Evolutionary conservation across 2,329 filamentous ascomycete species (phyloP).

Genomic region (Plectosphaerella cucumerina): DNA sequence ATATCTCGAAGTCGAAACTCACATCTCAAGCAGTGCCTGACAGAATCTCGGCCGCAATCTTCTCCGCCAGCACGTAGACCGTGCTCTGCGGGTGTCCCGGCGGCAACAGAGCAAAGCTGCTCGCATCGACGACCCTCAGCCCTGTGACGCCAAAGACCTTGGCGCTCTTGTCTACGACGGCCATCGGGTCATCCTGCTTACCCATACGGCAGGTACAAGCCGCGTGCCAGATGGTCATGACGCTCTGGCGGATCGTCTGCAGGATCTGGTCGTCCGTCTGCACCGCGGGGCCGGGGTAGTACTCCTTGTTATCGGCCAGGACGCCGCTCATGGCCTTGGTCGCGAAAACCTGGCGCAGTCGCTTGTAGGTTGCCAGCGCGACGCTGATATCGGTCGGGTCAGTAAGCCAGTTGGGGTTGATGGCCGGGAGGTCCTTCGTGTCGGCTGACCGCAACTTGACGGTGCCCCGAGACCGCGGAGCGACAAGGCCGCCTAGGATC

Average conservation of each 20-base stretch:
- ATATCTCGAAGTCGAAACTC: too few species aligned
- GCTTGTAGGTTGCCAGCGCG: constrained; percentile 28
- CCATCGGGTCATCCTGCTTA: constrained; percentile 18
- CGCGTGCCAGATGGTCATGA: constrained; percentile 6
- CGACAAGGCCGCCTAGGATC: constrained; percentile 18
- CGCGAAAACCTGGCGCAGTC: constrained; percentile 31
- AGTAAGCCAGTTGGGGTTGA: constrained; percentile 39
- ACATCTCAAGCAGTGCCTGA: constrained; percentile 18
- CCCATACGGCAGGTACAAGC: constrained; percentile 18
- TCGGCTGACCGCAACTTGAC: constrained; percentile 31
- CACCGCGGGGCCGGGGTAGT: constrained; percentile 28
- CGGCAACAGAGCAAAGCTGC: constrained; percentile 19
- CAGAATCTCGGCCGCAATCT: constrained; percentile 19
- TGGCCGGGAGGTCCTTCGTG: constrained; percentile 10
- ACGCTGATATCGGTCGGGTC: constrained; percentile 38
- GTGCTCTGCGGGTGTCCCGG: constrained; percentile 19
- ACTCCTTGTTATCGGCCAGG: constrained; percentile 20
- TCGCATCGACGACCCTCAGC: constrained; percentile 25
- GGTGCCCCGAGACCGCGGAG: constrained; percentile 37
- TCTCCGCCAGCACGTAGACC: constrained; percentile 18
- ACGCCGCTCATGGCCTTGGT: constrained; percentile 22
- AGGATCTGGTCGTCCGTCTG: constrained; percentile 36
- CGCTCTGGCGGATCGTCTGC: constrained; percentile 1
- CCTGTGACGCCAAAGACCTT: constrained; percentile 23
- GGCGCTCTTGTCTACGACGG: constrained; percentile 25